phyloP scores from a whole-genome alignment of 2,329 filamentous ascomycete genomes.

The Setomelanomma holmii region DNA sequence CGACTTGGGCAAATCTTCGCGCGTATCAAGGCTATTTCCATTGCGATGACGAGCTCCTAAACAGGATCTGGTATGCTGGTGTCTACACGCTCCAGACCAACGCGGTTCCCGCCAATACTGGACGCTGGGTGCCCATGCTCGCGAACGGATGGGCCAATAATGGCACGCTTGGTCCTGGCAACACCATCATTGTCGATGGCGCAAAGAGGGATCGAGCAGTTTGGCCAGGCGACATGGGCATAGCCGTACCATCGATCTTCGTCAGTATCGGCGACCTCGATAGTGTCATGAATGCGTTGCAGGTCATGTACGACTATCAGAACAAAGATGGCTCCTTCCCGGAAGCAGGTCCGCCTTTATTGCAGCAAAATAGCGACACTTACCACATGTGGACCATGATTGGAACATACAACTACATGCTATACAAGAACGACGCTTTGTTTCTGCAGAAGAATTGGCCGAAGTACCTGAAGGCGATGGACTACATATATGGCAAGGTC shows the following conservation, averaged over 20 bases:
- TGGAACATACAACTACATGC: constrained; percentile 64
- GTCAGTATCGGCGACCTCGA: constrained; percentile 18
- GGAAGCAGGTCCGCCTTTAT: constrained; percentile 50
- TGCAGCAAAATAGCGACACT: constrained; percentile 44
- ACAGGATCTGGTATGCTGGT: constrained; percentile 65
- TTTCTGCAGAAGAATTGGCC: constrained; percentile 59
- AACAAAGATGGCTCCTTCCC: constrained; percentile 45
- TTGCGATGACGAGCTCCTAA: constrained; percentile 54
- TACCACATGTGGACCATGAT: constrained; percentile 63
- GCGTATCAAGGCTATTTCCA: constrained; percentile 50
- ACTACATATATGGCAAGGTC: constrained; percentile 52
- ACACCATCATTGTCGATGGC: constrained; percentile 48
- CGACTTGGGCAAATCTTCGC: constrained; percentile 56
- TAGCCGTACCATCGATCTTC: constrained; percentile 18
- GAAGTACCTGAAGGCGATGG: constrained; percentile 58
- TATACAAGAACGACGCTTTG: constrained; percentile 61
- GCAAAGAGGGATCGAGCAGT: constrained; percentile 50
- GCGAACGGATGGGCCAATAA: constrained; percentile 46
- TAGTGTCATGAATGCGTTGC: constrained; percentile 19
- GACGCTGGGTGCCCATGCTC: constrained; percentile 32
- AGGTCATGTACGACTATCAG: constrained; percentile 13
- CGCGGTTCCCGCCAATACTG: constrained; percentile 43
- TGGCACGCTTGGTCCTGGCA: constrained; percentile 39
- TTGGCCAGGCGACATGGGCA: constrained; percentile 39
- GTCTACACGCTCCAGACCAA: constrained; percentile 51